Base-by-base conservation (phyloP, 2,329 filamentous ascomycete genomes). In the Coniochaeta sp. region DNA sequence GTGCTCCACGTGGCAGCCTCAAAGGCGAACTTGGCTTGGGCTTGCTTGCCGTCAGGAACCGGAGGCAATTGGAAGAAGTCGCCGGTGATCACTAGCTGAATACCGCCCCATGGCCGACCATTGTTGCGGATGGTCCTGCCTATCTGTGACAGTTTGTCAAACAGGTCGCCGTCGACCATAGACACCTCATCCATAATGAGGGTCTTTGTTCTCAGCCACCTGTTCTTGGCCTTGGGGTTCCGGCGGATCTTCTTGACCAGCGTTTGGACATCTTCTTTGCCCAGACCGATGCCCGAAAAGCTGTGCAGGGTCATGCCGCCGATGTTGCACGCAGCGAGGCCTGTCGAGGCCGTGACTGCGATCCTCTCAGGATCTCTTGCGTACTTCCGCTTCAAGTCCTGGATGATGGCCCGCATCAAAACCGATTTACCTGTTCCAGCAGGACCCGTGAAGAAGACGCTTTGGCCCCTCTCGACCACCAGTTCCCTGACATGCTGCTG, bases 21-120 rank as follows among this genome's bases (percentile, higher is more conserved):
- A 70, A 99, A 99, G 0, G 93, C 89, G 72, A 99, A 99, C 70
- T 92, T 96, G 55, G 88, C 85, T 28, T 87, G 81, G 55, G 79
- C 76, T 61, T 77, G 76, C 58, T 86, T 85, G 47, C 84, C 85
- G 44, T 97, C 93, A 1, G 93, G 93, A 1, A 99, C 95, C 0
- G 95, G 95, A 0, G 95, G 95, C 3, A 99, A 77, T 72, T 99
- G 95, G 74, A 99, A 99, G 75, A 99, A 99, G 69, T 99, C 95
- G 3, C 95, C 95, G 0, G 95, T 99, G 62, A 99, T 90, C 60
- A 99, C 85, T 32, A 99, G 81, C 67, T 99, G 95, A 54, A 99
- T 98, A 5, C 95, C 95, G 59, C 95, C 96, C 79, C 96, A 99
- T 0, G 95, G 90, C 10, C 91, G 84, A 10, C 91, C 93, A 67